Conservation (phyloP, 2,329 filamentous ascomycete species). For the Dactylellina haptotyla region DNA sequence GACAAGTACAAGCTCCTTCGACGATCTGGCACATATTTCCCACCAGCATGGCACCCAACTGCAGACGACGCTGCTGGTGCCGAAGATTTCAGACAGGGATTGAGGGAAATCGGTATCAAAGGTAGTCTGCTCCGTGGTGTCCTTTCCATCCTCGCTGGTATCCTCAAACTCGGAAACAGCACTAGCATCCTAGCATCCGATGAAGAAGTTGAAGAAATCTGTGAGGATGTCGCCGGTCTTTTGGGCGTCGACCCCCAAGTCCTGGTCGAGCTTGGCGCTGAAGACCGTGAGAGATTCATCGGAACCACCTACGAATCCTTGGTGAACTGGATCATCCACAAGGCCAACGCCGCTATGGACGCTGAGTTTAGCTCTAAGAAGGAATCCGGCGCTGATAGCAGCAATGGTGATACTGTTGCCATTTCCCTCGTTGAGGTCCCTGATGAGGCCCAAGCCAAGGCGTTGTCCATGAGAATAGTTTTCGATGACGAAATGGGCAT, state of each 20-base stretch:
- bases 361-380: conserved; percentile 75
- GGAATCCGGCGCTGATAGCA: conserved; percentile 74
- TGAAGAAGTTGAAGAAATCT: conserved; percentile 83
- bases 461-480: conserved; percentile 84
- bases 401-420: conserved; percentile 83
- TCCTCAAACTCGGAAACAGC: conserved; percentile 92
- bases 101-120: conserved; percentile 94
- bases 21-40: conserved; percentile 83
- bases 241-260: conserved; percentile 87
- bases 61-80: conserved; percentile 92
- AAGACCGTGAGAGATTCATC: conserved; percentile 84
- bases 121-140: conserved; percentile 82
- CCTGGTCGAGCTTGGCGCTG: conserved; percentile 78
- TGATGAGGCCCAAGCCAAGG: conserved; percentile 81
- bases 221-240: conserved; percentile 87
- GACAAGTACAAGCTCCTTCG: conserved; percentile 81
- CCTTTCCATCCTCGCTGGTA: conserved; percentile 83
- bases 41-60: conserved; percentile 87
- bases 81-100: conserved; percentile 86
- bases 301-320: conserved; percentile 90
- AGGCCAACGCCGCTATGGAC: conserved; percentile 86
- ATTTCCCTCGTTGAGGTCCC: conserved; percentile 90
- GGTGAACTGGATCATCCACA: conserved; percentile 91
- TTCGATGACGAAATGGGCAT: conserved; percentile 95
- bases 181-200: conserved; percentile 84